These are phyloP conservation scores for Chlamydomonas sphaeroides DNA, from an alignment of 139 green algal genomes.

Conservation along the genomic window DNA sequence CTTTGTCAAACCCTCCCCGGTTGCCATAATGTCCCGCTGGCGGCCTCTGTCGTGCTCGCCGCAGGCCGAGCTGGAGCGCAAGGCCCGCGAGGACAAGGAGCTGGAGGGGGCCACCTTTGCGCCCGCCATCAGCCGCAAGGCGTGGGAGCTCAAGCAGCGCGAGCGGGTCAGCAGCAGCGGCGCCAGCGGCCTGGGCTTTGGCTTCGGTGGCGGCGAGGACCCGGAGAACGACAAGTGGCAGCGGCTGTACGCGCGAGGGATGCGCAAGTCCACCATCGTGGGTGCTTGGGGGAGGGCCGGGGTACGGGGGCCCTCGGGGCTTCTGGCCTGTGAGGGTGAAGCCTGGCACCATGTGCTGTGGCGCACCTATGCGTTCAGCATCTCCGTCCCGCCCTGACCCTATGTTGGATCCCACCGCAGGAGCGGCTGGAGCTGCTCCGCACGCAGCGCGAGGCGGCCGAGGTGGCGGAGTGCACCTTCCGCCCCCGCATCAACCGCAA, in stretches of 20 bases:
- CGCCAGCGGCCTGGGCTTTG: background rate
- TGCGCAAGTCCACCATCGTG: slow-evolving; percentile 30
- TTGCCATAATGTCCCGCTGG: too few relatives aligned
- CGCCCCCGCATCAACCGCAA: slow-evolving; percentile 69
- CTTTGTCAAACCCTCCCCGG: too few relatives aligned
- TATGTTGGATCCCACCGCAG: too few relatives aligned
- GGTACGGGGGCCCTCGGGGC: too few relatives aligned
- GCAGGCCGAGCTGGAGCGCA: slow-evolving; percentile 47
- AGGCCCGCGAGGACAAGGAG: slow-evolving; percentile 50
- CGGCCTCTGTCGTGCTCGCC: background rate
- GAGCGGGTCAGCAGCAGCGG: slow-evolving; percentile 41
- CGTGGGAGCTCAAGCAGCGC: slow-evolving; percentile 50
- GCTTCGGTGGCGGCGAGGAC: background rate
- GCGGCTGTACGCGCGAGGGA: slow-evolving; percentile 24
- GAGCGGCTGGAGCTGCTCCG: slow-evolving; percentile 28
- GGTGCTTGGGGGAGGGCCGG: too few relatives aligned
- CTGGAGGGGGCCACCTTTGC: slow-evolving; percentile 60
- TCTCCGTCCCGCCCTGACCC: too few relatives aligned
- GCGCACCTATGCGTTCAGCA: too few relatives aligned
- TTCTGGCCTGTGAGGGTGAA: too few relatives aligned
- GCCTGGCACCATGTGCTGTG: too few relatives aligned
- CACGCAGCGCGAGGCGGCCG: slow-evolving; percentile 12
- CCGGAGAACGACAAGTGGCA: slow-evolving; percentile 34
- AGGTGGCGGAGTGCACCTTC: slow-evolving; percentile 78
- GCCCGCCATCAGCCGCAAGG: slow-evolving; percentile 59